Evolutionary conservation across 2,329 filamentous ascomycete species (phyloP).

Genomic region (Purpureocillium lavendulum): DNA sequence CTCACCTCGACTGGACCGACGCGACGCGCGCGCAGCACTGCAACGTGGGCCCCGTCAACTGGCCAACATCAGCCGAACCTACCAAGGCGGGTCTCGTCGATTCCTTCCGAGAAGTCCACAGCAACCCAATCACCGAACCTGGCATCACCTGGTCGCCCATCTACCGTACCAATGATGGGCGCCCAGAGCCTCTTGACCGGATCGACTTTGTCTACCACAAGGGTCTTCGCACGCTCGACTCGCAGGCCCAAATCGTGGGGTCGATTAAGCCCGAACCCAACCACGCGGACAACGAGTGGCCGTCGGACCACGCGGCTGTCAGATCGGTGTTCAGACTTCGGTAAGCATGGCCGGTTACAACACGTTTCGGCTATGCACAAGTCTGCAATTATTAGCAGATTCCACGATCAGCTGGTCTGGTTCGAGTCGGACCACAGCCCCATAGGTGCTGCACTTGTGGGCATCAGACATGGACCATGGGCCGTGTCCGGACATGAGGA

Average conservation of each 20-base stretch:
- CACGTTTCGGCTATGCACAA: too few species aligned
- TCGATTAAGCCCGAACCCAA: conserved; percentile 23
- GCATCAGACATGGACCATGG: too few species aligned
- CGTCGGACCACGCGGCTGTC: conserved; percentile 29
- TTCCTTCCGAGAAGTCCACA: conserved; percentile 27
- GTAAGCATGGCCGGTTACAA: too few species aligned
- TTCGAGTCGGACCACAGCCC: too few species aligned
- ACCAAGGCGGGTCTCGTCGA: conserved; percentile 27
- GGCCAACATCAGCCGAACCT: conserved; percentile 29
- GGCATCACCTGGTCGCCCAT: conserved; percentile 34
- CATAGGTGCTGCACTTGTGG: too few species aligned
- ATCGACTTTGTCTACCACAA: conserved; percentile 35
- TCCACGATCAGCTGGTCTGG: too few species aligned
- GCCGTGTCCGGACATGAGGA: too few species aligned
- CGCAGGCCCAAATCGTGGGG: conserved; percentile 22
- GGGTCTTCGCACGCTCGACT: conserved; percentile 23
- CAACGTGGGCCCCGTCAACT: conserved; percentile 21
- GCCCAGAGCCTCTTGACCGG: conserved; percentile 28
- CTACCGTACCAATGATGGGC: conserved; percentile 20
- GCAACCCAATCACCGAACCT: conserved; percentile 21
- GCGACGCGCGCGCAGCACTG: conserved; percentile 24
- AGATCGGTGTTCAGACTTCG: conserved; percentile 15
- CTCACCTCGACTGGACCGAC: conserved; percentile 32
- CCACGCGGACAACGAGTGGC: conserved; percentile 30
- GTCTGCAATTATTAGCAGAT: too few species aligned